Evolutionary conservation across 2,329 filamentous ascomycete species (phyloP).

Genomic region (Didymella keratinophila): DNA sequence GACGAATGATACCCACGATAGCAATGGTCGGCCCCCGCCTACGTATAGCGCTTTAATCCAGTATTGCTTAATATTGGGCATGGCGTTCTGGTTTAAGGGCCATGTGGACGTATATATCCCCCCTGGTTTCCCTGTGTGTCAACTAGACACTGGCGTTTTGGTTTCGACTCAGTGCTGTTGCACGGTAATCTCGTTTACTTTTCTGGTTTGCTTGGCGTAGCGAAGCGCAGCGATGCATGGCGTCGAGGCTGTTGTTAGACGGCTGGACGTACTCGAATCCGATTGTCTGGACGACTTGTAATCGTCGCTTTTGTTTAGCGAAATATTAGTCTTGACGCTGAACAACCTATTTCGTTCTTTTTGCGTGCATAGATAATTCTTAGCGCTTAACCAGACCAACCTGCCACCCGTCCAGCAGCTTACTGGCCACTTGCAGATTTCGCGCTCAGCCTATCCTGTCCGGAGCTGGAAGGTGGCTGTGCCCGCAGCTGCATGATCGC

Average conservation of each 20-base stretch:
- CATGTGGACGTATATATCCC: slow-evolving; percentile 27
- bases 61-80: slow-evolving; percentile 29
- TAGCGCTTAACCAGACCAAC: no score
- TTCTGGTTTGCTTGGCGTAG: neutral
- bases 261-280: neutral
- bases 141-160: slow-evolving; percentile 24
- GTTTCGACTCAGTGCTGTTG: slow-evolving; percentile 11
- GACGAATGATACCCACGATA: slow-evolving; percentile 50
- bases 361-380: no score
- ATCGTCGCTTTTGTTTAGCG: no score
- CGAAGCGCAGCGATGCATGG: neutral
- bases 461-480: no score
- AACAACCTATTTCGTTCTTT: no score
- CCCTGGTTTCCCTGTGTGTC: slow-evolving; percentile 19
- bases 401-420: no score
- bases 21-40: slow-evolving; percentile 37
- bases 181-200: slow-evolving; percentile 15
- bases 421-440: no score
- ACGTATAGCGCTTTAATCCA: slow-evolving; percentile 35
- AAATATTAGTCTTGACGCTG: no score
- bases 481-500: no score
- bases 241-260: neutral
- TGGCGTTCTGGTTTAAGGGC: slow-evolving; percentile 27
- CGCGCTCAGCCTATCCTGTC: no score
- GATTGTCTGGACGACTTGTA: no score